These are phyloP conservation scores for Mallotus nudiflorus DNA, from an alignment of 345 rosid species.

Conservation along the genomic window DNA sequence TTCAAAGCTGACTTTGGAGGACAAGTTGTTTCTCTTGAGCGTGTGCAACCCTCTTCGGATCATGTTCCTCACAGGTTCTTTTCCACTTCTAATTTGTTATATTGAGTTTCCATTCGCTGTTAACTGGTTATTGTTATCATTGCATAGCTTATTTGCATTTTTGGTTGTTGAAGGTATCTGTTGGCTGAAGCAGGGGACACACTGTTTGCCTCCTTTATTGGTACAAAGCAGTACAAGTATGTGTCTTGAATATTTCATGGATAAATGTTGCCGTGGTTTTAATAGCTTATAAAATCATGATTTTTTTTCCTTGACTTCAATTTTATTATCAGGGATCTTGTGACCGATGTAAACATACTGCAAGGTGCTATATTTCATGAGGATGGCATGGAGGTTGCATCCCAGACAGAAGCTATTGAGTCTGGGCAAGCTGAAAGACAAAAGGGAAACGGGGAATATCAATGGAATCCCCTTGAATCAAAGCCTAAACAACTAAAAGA, in stretches of 20 bases:
- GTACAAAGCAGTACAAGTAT: constrained; percentile 95
- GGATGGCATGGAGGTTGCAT: constrained; percentile 52
- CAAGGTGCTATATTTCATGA: constrained; percentile 95
- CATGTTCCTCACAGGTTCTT: constrained; percentile 89
- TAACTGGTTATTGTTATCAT: background rate
- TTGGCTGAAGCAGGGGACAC: constrained; percentile 97
- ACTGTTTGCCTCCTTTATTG: constrained; percentile 91
- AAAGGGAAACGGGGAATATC: constrained; percentile 49
- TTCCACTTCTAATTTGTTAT: background rate
- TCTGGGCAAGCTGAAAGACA: constrained; percentile 37
- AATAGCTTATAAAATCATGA: constrained; percentile 5
- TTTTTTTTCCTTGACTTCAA: constrained; percentile 5
- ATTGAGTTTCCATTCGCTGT: background rate
- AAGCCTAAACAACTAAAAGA: constrained; percentile 56
- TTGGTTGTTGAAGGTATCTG: constrained; percentile 58
- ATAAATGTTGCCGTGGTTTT: background rate
- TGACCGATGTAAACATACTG: constrained; percentile 92
- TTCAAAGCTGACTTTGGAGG: constrained; percentile 97
- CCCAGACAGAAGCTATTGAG: constrained; percentile 44
- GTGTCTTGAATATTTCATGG: constrained; percentile 18
- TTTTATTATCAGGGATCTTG: constrained; percentile 60
- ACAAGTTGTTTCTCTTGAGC: constrained; percentile 75
- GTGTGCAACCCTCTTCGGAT: constrained; percentile 93
- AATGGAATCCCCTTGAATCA: constrained; percentile 43
- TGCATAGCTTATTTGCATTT: constrained; percentile 3